Conservation (phyloP, 371 early-diverging fungal species). For the Mucor racemosus region DNA sequence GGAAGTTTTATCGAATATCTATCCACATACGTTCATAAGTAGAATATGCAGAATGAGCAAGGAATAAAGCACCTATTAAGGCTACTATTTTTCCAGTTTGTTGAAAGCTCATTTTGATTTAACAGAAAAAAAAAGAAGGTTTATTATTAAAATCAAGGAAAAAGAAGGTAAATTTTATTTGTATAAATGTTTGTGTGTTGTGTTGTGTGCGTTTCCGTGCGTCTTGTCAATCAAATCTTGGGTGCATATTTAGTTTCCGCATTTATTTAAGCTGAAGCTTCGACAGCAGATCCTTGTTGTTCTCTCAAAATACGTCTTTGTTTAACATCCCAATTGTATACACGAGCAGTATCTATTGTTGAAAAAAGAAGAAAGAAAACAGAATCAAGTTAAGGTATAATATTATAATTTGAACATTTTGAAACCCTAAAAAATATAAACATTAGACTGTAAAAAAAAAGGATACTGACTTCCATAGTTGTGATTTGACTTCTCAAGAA, state of each 20-base stretch:
- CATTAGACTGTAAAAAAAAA: constrained; percentile 38
- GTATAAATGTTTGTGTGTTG: background rate
- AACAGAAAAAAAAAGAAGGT: constrained; percentile 1
- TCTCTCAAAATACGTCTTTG: constrained; percentile 64
- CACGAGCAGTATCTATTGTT: constrained; percentile 84
- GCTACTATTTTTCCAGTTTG: constrained; percentile 54
- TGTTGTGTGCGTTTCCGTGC: too few species aligned
- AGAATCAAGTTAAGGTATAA: constrained; percentile 15
- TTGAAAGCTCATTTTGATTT: constrained; percentile 29
- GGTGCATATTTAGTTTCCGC: constrained; percentile 1
- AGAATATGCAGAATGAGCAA: constrained; percentile 71
- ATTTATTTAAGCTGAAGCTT: constrained; percentile 17
- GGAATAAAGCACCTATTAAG: constrained; percentile 56
- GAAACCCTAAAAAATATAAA: constrained; percentile 4
- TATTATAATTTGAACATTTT: background rate
- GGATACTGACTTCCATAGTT: constrained; percentile 95
- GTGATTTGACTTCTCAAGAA: constrained; percentile 96
- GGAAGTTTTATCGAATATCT: background rate
- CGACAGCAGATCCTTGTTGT: constrained; percentile 35
- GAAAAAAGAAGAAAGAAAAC: constrained; percentile 13
- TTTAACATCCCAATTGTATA: constrained; percentile 98
- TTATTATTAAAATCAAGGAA: background rate
- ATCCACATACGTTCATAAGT: constrained; percentile 68
- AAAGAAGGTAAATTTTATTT: constrained; percentile 5
- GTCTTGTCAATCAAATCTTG: background rate